These are phyloP conservation scores for Salix udensis DNA, from an alignment of 345 rosid species.

Conservation along the genomic window DNA sequence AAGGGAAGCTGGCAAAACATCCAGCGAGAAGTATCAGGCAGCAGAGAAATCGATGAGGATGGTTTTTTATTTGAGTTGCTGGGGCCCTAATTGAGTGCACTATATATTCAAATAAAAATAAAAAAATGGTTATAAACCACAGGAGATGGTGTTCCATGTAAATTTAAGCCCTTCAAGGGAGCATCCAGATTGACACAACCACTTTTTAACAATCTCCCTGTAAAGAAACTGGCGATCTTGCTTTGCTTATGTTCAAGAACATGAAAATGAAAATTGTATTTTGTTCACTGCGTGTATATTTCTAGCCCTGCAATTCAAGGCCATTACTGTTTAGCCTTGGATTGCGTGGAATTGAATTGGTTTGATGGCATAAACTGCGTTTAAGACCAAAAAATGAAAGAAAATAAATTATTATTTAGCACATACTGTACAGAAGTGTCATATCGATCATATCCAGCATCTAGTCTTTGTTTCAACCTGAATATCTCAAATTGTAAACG, in stretches of 20 bases:
- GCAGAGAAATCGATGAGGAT: constrained; percentile 23
- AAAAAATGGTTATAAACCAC: not conserved
- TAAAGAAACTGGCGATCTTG: not conserved
- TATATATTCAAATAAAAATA: not conserved
- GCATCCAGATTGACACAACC: too few relatives aligned
- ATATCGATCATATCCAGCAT: not conserved
- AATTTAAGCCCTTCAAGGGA: too few relatives aligned
- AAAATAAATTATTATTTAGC: constrained; percentile 13
- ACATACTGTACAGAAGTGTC: constrained; percentile 28
- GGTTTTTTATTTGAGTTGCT: constrained; percentile 28
- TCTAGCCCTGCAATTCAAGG: not conserved
- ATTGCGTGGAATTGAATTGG: too few relatives aligned
- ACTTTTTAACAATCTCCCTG: not conserved
- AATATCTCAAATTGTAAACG: constrained; percentile 44
- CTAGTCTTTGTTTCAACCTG: not conserved
- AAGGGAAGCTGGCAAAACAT: not conserved
- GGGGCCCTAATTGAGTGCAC: constrained; percentile 18
- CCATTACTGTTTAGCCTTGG: too few relatives aligned
- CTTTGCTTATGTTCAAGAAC: not conserved
- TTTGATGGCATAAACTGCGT: too few relatives aligned
- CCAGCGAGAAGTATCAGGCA: not conserved
- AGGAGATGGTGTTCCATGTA: not conserved
- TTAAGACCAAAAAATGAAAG: not conserved
- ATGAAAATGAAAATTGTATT: not conserved
- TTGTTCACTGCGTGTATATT: not conserved